Evolutionary conservation across 495 filamentous ascomycete genomes (phyloP).

Genomic region (Daldinia grandis): DNA sequence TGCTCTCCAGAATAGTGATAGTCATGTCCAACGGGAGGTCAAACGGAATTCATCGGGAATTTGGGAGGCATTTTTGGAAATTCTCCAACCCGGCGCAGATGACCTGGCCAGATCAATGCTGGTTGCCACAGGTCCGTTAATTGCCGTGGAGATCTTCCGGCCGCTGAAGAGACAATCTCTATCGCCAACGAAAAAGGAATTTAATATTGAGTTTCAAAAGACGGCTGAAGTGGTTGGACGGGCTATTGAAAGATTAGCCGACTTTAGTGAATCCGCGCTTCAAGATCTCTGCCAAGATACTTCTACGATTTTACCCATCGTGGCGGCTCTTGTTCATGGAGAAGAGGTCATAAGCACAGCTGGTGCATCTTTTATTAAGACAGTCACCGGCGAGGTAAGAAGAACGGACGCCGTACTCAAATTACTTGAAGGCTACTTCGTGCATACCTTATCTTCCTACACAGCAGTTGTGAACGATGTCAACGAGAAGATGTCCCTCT

Average conservation of each 20-base stretch:
- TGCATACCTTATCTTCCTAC: constrained; percentile 49
- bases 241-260: constrained; percentile 77
- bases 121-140: constrained; percentile 71
- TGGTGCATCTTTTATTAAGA: constrained; percentile 80
- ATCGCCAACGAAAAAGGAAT: constrained; percentile 65
- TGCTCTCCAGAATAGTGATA: constrained; percentile 62
- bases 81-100: constrained; percentile 69
- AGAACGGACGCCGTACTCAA: constrained; percentile 78
- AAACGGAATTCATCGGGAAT: constrained; percentile 70
- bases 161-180: constrained; percentile 57
- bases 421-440: constrained; percentile 69
- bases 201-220: constrained; percentile 76
- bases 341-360: constrained; percentile 76
- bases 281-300: constrained; percentile 68
- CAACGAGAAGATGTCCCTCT: constrained; percentile 62
- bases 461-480: constrained; percentile 55
- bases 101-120: constrained; percentile 74
- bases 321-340: constrained; percentile 72
- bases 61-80: constrained; percentile 78
- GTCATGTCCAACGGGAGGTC: constrained; percentile 70
- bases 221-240: constrained; percentile 73
- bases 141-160: constrained; percentile 76
- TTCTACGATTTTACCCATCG: constrained; percentile 68
- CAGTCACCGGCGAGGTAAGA: constrained; percentile 72
- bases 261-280: constrained; percentile 73